phyloP scores from a whole-genome alignment of 2,329 filamentous ascomycete genomes.

The Pezicula radicicola region DNA sequence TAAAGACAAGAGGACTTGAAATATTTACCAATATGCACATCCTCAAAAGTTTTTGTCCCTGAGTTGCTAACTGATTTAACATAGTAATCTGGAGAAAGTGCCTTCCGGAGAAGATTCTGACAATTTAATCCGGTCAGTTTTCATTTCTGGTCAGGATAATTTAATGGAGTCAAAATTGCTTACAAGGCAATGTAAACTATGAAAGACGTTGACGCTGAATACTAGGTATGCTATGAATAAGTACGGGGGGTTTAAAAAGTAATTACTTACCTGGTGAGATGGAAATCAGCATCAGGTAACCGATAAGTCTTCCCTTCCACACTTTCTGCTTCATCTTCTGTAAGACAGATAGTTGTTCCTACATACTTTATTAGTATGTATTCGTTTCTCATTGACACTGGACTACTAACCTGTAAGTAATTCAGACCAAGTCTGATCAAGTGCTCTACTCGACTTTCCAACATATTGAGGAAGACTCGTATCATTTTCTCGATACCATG shows the following conservation, averaged over 20 bases:
- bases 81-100: background rate
- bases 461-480: background rate
- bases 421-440: background rate
- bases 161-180: background rate
- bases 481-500: background rate
- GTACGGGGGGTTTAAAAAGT: too few relatives aligned
- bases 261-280: background rate
- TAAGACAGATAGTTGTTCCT: background rate
- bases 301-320: background rate
- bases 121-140: background rate
- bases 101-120: background rate
- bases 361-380: too few relatives aligned
- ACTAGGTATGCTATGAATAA: background rate
- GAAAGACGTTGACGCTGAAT: background rate
- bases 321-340: background rate
- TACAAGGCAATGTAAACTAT: constrained; percentile 1
- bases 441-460: background rate
- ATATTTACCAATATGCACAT: background rate
- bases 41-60: background rate
- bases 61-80: background rate
- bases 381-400: too few relatives aligned
- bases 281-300: background rate
- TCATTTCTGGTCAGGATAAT: background rate
- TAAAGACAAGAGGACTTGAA: background rate
- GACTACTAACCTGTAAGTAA: background rate